These are phyloP conservation scores for Emydomyces testavorans DNA, from an alignment of 2,329 filamentous ascomycete species.

Conservation along the genomic window DNA sequence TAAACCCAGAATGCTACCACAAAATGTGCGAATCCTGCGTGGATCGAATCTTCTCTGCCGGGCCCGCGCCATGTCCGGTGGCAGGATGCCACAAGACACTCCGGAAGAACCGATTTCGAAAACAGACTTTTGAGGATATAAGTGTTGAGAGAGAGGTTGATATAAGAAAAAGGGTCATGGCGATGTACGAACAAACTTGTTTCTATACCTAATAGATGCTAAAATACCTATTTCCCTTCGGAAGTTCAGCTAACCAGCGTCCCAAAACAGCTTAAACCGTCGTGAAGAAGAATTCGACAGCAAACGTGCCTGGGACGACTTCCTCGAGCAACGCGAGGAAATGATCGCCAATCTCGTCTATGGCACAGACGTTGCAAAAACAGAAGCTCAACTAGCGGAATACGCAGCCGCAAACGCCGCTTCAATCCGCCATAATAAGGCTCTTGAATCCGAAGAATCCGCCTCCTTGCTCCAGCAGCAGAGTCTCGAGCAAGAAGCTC, in stretches of 20 bases:
- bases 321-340: constrained; percentile 83
- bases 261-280: constrained; percentile 58
- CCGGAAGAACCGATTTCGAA: constrained; percentile 70
- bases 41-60: constrained; percentile 82
- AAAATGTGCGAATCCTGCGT: constrained; percentile 97
- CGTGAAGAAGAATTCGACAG: constrained; percentile 83
- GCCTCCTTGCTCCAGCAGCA: constrained; percentile 37
- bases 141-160: constrained; percentile 86
- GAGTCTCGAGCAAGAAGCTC: constrained; percentile 54
- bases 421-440: constrained; percentile 44
- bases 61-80: constrained; percentile 84
- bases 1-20: constrained; percentile 98
- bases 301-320: constrained; percentile 77
- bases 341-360: constrained; percentile 80
- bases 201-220: neutral
- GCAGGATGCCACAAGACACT: constrained; percentile 79
- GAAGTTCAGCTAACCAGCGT: neutral
- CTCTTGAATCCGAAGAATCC: constrained; percentile 38
- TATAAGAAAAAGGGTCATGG: constrained; percentile 65
- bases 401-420: constrained; percentile 62
- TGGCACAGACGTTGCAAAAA: constrained; percentile 55
- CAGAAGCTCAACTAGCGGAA: constrained; percentile 47
- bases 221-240: neutral
- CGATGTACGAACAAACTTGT: constrained; percentile 31
- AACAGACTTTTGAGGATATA: constrained; percentile 82